Evolutionary conservation across 352 stramenopile species (phyloP).

Genomic region (Globisporangium emineosum): DNA sequence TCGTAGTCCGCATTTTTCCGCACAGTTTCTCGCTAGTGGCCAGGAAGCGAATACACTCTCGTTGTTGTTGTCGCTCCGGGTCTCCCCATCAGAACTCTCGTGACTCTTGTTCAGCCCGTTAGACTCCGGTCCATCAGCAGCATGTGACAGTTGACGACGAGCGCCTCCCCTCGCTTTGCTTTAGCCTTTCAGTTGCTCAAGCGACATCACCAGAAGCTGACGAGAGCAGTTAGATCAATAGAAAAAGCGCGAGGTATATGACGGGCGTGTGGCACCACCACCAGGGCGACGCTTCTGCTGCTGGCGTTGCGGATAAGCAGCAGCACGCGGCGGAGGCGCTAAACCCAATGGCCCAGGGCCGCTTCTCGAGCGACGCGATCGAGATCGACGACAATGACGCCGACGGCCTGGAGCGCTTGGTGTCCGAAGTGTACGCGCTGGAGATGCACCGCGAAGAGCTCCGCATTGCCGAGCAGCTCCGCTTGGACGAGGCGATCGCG

Average conservation of each 20-base stretch:
- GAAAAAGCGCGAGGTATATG: background rate
- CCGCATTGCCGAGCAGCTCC: slow-evolving; percentile 12
- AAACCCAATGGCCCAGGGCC: background rate
- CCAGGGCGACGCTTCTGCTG: background rate
- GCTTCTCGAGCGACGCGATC: slow-evolving; percentile 9
- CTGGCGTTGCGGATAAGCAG: background rate
- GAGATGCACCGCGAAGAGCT: slow-evolving; percentile 22
- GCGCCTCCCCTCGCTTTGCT: too few relatives aligned
- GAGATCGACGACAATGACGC: background rate
- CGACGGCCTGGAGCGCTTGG: background rate
- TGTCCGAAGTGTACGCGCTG: slow-evolving; percentile 14
- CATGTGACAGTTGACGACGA: slow-evolving; percentile 5
- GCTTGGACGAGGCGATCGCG: slow-evolving; percentile 24
- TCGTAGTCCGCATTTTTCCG: too few relatives aligned
- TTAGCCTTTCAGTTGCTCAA: background rate
- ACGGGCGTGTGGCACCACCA: background rate
- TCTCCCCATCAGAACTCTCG: background rate
- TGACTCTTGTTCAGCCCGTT: background rate
- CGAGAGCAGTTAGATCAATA: background rate
- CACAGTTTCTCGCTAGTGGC: too few relatives aligned
- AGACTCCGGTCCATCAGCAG: background rate
- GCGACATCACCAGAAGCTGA: too few relatives aligned
- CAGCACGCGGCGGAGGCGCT: background rate
- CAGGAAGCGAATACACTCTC: too few relatives aligned
- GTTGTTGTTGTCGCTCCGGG: too few relatives aligned